Percentiles rank a stretch among this genome's conserved stretches.
Conservation (phyloP, 768 basidiomycete species). For the Hygrocybe punicea region DNA sequence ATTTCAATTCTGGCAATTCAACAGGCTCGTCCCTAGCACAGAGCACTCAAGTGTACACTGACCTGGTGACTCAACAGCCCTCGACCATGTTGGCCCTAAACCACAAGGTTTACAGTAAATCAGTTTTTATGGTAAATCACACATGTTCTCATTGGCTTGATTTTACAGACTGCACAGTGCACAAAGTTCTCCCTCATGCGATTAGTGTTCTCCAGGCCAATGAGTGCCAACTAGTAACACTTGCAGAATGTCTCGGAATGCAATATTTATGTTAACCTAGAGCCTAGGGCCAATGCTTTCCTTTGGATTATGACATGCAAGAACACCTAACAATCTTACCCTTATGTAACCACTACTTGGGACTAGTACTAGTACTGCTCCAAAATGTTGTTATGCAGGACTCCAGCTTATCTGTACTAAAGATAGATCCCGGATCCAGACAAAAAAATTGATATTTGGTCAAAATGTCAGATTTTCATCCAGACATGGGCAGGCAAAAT, state of each 20-base stretch:
- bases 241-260: constrained; percentile 43
- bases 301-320: too few relatives aligned
- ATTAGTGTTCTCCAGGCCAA: constrained; percentile 37
- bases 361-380: too few relatives aligned
- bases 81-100: constrained; percentile 38
- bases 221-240: constrained; percentile 43
- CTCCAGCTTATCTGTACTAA: too few relatives aligned
- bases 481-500: too few relatives aligned
- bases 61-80: constrained; percentile 29
- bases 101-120: constrained; percentile 37
- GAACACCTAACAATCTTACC: too few relatives aligned
- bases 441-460: too few relatives aligned
- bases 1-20: constrained; percentile 33
- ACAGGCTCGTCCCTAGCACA: constrained; percentile 26
- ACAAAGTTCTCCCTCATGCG: constrained; percentile 38
- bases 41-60: constrained; percentile 30
- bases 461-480: too few relatives aligned
- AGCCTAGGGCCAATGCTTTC: too few relatives aligned
- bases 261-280: too few relatives aligned
- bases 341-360: too few relatives aligned
- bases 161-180: constrained; percentile 17
- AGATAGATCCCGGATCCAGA: too few relatives aligned
- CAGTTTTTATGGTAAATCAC: constrained; percentile 15
- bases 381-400: too few relatives aligned
- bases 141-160: constrained; percentile 13